phyloP scores from a whole-genome alignment of 2,329 filamentous ascomycete genomes.

The Alternaria ethzedia region DNA sequence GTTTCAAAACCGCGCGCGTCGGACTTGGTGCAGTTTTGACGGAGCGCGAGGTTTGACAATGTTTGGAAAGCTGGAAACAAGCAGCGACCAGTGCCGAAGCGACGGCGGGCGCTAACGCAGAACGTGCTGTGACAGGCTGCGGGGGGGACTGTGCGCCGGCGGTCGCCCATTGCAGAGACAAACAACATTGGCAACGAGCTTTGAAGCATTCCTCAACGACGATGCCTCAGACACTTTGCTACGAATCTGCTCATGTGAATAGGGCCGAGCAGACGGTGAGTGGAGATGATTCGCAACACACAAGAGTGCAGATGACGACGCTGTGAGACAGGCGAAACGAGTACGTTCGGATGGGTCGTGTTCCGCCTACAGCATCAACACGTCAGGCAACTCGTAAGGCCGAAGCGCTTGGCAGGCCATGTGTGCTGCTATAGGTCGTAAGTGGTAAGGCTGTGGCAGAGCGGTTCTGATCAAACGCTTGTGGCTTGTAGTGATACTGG shows the following conservation, averaged over 20 bases:
- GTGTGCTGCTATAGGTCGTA: slow-evolving; percentile 29
- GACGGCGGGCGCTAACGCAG: slow-evolving; percentile 46
- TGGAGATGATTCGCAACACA: slow-evolving; percentile 27
- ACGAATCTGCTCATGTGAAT: not conserved
- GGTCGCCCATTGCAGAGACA: slow-evolving; percentile 4
- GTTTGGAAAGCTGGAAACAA: slow-evolving; percentile 48
- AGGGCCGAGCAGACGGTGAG: not conserved
- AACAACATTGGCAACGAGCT: not conserved
- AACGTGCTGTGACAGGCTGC: slow-evolving; percentile 37
- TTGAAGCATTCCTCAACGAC: not conserved
- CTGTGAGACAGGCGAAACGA: slow-evolving; percentile 47
- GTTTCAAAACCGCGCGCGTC: slow-evolving; percentile 51
- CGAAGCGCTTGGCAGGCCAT: slow-evolving; percentile 30
- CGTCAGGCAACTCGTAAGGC: slow-evolving; percentile 32
- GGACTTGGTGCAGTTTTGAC: slow-evolving; percentile 45
- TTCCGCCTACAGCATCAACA: slow-evolving; percentile 45
- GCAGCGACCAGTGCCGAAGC: slow-evolving; percentile 36
- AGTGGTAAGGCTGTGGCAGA: slow-evolving; percentile 31
- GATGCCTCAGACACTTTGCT: not conserved
- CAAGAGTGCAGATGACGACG: slow-evolving; percentile 28
- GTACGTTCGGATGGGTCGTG: slow-evolving; percentile 34
- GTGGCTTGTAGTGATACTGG: slow-evolving; percentile 39
- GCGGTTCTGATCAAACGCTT: slow-evolving; percentile 39
- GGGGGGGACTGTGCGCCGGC: slow-evolving; percentile 37
- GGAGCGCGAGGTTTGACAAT: slow-evolving; percentile 49